Conservation (phyloP, 108 stramenopile species). For the Parietichytrium sp. region DNA sequence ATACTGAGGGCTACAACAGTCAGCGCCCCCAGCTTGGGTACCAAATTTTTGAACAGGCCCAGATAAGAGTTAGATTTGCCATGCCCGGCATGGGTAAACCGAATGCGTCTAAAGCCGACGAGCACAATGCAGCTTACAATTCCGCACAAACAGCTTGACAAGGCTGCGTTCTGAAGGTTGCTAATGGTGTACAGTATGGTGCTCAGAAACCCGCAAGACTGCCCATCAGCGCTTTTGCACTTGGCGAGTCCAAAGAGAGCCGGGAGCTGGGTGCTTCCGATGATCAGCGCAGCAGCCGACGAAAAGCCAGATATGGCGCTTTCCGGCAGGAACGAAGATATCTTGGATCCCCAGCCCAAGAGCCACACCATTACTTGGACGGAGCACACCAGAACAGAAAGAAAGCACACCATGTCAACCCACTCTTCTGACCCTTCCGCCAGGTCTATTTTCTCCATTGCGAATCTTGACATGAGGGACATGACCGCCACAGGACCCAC, state of each 20-base stretch:
- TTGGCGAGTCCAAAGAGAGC: slow-evolving; percentile 69
- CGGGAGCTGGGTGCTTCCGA: slow-evolving; percentile 76
- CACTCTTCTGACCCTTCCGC: neutral
- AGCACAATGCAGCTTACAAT: neutral
- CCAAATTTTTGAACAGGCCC: neutral
- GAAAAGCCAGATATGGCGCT: slow-evolving; percentile 81
- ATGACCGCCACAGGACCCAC: slow-evolving; percentile 80
- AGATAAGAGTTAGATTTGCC: neutral
- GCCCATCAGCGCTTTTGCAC: neutral
- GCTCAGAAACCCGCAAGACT: neutral
- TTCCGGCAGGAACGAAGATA: slow-evolving; percentile 67
- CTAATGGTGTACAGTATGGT: neutral
- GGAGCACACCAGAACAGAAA: slow-evolving; percentile 61
- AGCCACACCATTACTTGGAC: slow-evolving; percentile 4
- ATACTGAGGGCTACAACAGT: neutral
- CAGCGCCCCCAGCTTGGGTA: slow-evolving; percentile 16
- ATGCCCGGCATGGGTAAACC: neutral
- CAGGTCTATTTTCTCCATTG: neutral
- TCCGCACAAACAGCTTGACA: neutral
- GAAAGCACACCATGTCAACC: neutral
- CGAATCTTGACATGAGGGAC: slow-evolving; percentile 46
- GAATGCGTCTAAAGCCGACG: neutral
- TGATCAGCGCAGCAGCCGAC: slow-evolving; percentile 77
- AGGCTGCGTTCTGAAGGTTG: neutral
- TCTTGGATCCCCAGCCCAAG: slow-evolving; percentile 67